phyloP scores from a whole-genome alignment of 768 basidiomycete species.

The Pulveroboletus sp. region DNA sequence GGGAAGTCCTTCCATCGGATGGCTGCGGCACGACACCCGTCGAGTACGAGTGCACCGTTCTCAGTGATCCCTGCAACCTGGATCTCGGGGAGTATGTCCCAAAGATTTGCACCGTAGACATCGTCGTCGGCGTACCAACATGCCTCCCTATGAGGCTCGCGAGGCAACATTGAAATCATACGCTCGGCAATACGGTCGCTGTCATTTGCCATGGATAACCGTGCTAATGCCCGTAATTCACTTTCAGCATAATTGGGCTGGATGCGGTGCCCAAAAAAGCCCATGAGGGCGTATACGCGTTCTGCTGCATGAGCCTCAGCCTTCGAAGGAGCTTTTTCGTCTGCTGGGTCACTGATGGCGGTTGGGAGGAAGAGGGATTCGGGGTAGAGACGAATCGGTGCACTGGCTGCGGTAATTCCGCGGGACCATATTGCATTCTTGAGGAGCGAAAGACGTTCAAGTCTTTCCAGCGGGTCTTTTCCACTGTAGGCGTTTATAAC shows the following conservation, averaged over 20 bases:
- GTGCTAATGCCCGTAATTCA: constrained; percentile 15
- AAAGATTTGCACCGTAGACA: constrained; percentile 12
- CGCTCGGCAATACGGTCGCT: constrained; percentile 19
- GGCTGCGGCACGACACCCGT: constrained; percentile 12
- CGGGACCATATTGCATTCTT: constrained; percentile 20
- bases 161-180: constrained; percentile 18
- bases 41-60: constrained; percentile 15
- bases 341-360: no score
- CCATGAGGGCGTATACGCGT: constrained; percentile 20
- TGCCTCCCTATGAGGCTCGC: neutral
- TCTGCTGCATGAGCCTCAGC: no score
- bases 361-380: no score
- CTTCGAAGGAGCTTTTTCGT: no score
- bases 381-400: no score
- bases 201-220: constrained; percentile 22
- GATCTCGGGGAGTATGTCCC: constrained; percentile 16
- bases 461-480: constrained; percentile 11
- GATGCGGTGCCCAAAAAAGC: constrained; percentile 19
- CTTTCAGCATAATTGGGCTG: constrained; percentile 10
- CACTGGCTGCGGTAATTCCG: neutral
- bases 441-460: constrained; percentile 14
- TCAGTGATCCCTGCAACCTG: constrained; percentile 17
- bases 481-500: constrained; percentile 18
- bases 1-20: constrained; percentile 22
- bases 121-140: constrained; percentile 20